Conservation (phyloP, 176 grass and related monocot species). For the Canna indica region DNA sequence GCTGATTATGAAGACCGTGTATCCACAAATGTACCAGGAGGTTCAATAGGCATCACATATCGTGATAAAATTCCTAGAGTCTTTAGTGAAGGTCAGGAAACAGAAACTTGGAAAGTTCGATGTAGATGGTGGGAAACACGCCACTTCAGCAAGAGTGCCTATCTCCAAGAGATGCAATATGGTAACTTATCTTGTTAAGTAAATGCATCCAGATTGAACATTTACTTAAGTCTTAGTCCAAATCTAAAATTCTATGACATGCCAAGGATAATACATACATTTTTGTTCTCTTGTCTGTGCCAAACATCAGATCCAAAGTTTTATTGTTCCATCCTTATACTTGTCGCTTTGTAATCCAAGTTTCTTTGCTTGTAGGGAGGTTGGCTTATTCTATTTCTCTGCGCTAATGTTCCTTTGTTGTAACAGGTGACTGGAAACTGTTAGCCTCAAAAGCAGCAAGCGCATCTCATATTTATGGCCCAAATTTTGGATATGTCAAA, state of each 20-base stretch:
- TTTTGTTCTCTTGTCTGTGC: background rate
- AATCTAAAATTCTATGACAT: background rate
- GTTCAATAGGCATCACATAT: conserved; percentile 4
- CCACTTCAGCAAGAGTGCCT: conserved; percentile 42
- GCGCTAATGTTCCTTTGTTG: background rate
- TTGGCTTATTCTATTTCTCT: background rate
- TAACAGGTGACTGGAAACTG: conserved; percentile 48
- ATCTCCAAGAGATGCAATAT: conserved; percentile 20
- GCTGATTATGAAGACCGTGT: conserved; percentile 40
- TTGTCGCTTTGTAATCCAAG: background rate
- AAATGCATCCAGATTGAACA: background rate
- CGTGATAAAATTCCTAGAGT: conserved; percentile 33
- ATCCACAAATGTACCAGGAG: conserved; percentile 31
- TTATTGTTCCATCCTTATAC: too few species aligned
- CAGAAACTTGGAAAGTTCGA: conserved; percentile 44
- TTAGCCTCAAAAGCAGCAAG: conserved; percentile 44
- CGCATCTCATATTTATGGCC: conserved; percentile 51
- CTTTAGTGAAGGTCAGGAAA: conserved; percentile 30
- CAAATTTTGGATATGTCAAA: conserved; percentile 41
- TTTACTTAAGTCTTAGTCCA: background rate
- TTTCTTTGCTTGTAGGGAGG: background rate
- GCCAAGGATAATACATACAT: background rate
- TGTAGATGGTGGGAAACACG: conserved; percentile 59
- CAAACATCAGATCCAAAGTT: too few species aligned
- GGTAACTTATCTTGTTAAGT: conserved; percentile 22